These are phyloP conservation scores for Coemansia sp. DNA, from an alignment of 192 early-diverging fungal genomes.

Conservation along the genomic window DNA sequence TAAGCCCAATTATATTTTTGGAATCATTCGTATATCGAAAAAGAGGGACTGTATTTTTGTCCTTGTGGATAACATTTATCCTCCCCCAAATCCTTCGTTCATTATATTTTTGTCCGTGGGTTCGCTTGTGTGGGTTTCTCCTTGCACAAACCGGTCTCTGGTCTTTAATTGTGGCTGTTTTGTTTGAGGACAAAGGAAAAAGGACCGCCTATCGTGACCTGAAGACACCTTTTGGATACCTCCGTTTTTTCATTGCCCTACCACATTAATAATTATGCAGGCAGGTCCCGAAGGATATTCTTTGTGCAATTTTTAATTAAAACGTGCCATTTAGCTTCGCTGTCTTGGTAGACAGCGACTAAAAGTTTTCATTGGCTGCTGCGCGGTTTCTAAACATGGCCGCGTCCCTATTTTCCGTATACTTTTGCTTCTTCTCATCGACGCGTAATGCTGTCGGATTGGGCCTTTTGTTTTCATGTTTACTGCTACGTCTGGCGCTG, in stretches of 20 bases:
- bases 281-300: neutral
- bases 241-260: neutral
- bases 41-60: neutral
- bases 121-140: neutral
- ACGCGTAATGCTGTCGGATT: conserved; percentile 2
- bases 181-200: neutral
- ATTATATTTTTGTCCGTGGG: neutral
- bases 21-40: conserved; percentile 3
- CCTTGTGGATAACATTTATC: neutral
- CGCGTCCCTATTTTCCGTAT: neutral
- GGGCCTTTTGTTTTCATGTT: conserved; percentile 3
- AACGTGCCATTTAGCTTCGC: neutral
- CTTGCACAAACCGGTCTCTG: neutral
- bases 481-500: neutral
- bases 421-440: neutral
- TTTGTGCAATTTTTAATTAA: neutral
- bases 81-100: conserved; percentile 1
- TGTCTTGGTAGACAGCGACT: neutral
- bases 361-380: neutral
- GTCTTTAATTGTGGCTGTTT: neutral
- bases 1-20: neutral
- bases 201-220: neutral
- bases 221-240: neutral
- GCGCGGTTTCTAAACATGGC: neutral
- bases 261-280: neutral